Conservation (phyloP, 129 eudicot species). For the Artemisia argyi region DNA sequence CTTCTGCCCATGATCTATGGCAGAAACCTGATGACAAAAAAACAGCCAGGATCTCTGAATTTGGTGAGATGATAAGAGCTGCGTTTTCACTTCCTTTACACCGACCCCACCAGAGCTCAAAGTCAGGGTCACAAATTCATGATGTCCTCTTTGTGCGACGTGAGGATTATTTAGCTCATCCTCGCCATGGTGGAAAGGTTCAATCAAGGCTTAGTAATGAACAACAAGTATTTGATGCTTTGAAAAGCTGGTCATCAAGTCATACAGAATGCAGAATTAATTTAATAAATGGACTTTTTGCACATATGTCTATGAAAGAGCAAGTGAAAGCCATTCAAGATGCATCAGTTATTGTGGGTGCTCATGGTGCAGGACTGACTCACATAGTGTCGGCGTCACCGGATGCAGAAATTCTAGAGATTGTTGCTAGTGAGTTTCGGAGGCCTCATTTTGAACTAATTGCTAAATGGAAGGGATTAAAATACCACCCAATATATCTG, state of each 20-base stretch:
- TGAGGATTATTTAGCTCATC: constrained; percentile 93
- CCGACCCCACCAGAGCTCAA: constrained; percentile 25
- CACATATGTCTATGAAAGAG: constrained; percentile 97
- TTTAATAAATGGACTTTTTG: constrained; percentile 75
- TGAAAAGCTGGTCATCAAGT: constrained; percentile 59
- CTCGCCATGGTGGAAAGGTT: constrained; percentile 93
- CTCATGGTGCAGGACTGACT: constrained; percentile 97
- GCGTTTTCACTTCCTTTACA: constrained; percentile 77
- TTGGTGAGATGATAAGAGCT: constrained; percentile 94
- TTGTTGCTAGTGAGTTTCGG: constrained; percentile 62
- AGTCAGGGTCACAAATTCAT: constrained; percentile 37
- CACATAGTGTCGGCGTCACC: constrained; percentile 78
- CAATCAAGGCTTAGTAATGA: constrained; percentile 90
- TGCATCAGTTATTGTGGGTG: constrained; percentile 86
- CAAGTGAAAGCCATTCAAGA: constrained; percentile 86
- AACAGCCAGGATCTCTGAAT: constrained; percentile 86
- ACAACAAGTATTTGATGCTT: constrained; percentile 65
- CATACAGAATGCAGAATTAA: constrained; percentile 58
- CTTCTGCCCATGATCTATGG: constrained; percentile 73
- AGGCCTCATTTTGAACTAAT: constrained; percentile 88
- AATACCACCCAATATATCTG: constrained; percentile 74
- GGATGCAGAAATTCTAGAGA: constrained; percentile 68
- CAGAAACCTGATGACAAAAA: constrained; percentile 63
- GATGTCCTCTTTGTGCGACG: constrained; percentile 87
- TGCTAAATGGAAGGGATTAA: constrained; percentile 83